Percentiles rank a stretch among this genome's conserved stretches.
phyloP scores from a whole-genome alignment of 768 basidiomycete genomes.

The Russula sp. region DNA sequence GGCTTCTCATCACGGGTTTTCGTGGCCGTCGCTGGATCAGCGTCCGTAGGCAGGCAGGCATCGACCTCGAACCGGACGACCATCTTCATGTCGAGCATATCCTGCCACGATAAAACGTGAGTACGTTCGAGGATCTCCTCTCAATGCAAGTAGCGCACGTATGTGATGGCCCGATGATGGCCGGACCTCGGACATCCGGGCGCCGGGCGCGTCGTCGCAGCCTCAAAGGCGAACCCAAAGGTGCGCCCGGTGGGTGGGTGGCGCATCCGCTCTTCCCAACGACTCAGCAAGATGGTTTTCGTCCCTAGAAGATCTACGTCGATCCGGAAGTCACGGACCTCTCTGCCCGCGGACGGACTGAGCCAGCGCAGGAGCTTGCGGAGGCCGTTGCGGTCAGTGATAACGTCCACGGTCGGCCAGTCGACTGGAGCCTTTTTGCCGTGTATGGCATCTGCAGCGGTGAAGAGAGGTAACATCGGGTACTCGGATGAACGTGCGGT shows the following conservation, averaged over 20 bases:
- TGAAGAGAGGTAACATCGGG: conserved; percentile 50
- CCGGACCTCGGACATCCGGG: conserved; percentile 46
- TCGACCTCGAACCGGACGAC: conserved; percentile 57
- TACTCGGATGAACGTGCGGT: conserved; percentile 37
- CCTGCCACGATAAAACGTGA: conserved; percentile 32
- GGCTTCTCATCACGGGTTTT: not conserved
- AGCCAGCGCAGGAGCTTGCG: conserved; percentile 60
- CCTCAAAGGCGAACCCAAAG: conserved; percentile 61
- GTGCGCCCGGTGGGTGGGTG: conserved; percentile 30
- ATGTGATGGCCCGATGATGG: conserved; percentile 58
- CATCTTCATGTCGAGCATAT: conserved; percentile 51
- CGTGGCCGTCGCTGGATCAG: not conserved
- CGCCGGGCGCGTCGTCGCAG: conserved; percentile 43
- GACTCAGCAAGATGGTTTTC: conserved; percentile 54
- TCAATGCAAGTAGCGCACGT: conserved; percentile 40
- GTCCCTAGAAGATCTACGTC: conserved; percentile 57
- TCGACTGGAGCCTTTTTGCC: conserved; percentile 28
- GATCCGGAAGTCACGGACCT: conserved; percentile 55
- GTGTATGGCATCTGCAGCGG: conserved; percentile 43
- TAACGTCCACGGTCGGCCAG: conserved; percentile 37
- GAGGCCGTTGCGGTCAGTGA: conserved; percentile 63
- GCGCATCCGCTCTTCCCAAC: conserved; percentile 44
- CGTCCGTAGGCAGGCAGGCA: conserved; percentile 25
- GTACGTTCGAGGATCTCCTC: not conserved
- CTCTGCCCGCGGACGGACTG: conserved; percentile 25